Base-by-base conservation (phyloP, 768 basidiomycete genomes). In the Mycena polygramma region DNA sequence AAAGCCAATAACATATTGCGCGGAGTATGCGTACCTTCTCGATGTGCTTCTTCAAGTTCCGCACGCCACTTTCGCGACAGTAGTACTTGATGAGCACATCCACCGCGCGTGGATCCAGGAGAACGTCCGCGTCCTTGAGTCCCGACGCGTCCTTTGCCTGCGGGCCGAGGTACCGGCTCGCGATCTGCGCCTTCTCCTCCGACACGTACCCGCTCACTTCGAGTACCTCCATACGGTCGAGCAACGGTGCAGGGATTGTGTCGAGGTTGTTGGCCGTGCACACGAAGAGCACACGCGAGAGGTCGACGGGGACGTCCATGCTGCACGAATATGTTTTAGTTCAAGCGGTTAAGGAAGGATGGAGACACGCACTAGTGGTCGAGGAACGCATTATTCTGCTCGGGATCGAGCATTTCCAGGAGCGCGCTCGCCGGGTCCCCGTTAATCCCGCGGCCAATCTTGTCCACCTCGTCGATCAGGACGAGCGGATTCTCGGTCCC, bases 21-120 rank as follows among this genome's bases (percentile, higher is more conserved):
- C n/a, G n/a, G n/a, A n/a, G 19, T 2, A 19, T 15, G 13, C 45
- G 2, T 69, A 95, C 96, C 91, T 99, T 99, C 77, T 99, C 97
- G 63, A 99, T 97, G 76, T 97, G 94, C 82, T 99, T 99, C 90
- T 99, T 99, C 79, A 99, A 77, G 77, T 96, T 96, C 57, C 98
- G 86, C 37, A 99, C 98, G 52, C 98, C 98, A 75, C 95, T 97
- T 83, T 99, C 98, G 26, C 98, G 88, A 78, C 95, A 97, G 80
- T 99, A 99, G 80, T 96, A 98, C 78, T 97, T 94, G 83, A 99
- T 99, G 61, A 99, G 86, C 14, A 89, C 83, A 74, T 97, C 95
- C 53, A 99, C 91, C 0, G 96, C 90, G 13, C 88, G 85, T 8
- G 89, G 86, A 22, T 94, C 91, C 19, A 99, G 83, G 62, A 87